Conservation (phyloP, 202 grass and related monocot species). For the Schoenoplectus tabernaemontani region DNA sequence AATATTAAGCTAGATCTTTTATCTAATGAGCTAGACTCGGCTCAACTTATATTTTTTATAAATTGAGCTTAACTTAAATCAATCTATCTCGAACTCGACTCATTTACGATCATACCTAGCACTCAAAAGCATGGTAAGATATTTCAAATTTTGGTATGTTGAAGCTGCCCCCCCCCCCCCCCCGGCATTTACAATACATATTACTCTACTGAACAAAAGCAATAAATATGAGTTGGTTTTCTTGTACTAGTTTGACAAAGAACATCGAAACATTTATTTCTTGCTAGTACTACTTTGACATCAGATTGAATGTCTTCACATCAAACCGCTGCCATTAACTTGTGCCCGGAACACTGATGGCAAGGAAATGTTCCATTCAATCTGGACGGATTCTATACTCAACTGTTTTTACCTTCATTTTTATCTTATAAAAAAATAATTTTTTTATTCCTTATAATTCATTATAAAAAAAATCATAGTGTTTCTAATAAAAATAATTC, state of each 20-base stretch:
- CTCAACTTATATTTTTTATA: no score
- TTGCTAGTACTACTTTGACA: neutral
- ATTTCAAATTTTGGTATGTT: conserved; percentile 1
- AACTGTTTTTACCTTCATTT: no score
- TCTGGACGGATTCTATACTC: no score
- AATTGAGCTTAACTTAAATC: no score
- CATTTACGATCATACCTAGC: no score
- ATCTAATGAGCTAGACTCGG: no score
- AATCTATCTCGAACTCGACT: no score
- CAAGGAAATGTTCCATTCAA: neutral
- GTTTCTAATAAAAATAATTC: no score
- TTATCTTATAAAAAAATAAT: no score
- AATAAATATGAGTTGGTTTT: neutral
- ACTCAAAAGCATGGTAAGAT: neutral
- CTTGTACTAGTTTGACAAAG: neutral
- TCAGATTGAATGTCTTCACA: conserved; percentile 1
- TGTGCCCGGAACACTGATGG: neutral
- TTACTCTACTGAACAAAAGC: neutral
- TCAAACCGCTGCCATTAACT: neutral
- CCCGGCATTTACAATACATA: neutral
- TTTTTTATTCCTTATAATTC: no score
- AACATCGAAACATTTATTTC: neutral
- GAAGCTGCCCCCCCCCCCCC: neutral
- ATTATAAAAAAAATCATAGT: no score
- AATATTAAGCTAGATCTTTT: no score